These are phyloP conservation scores for Inga oerstediana DNA, from an alignment of 306 rosid species.

Conservation along the genomic window DNA sequence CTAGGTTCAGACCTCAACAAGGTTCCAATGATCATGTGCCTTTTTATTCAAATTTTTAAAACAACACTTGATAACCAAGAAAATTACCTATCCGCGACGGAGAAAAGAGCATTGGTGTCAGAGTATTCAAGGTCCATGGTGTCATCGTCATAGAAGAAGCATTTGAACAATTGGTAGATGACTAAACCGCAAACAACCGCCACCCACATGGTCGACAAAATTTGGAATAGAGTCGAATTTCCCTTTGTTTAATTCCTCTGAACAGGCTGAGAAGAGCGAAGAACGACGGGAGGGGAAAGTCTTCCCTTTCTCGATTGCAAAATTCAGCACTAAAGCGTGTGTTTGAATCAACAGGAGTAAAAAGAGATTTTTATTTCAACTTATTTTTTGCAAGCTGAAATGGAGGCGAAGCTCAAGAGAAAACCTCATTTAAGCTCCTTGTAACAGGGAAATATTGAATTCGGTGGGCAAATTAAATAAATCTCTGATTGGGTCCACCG, in stretches of 20 bases:
- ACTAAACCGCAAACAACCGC: constrained; percentile 73
- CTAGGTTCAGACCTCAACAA: neutral
- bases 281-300: neutral
- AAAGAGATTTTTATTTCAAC: no score
- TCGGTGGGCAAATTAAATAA: no score
- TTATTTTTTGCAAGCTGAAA: no score
- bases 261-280: neutral
- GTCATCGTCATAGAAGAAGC: constrained; percentile 67
- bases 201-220: constrained; percentile 58
- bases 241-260: neutral
- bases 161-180: constrained; percentile 49
- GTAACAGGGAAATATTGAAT: no score
- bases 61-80: neutral
- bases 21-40: neutral
- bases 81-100: constrained; percentile 63
- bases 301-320: neutral
- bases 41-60: neutral
- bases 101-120: constrained; percentile 63
- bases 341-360: no score
- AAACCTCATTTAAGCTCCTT: no score
- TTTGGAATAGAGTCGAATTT: neutral
- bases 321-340: neutral
- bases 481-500: no score
- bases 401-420: no score
- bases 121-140: constrained; percentile 53